Evolutionary conservation across 495 filamentous ascomycete species (phyloP).

Genomic region (Lophium mytilinum): DNA sequence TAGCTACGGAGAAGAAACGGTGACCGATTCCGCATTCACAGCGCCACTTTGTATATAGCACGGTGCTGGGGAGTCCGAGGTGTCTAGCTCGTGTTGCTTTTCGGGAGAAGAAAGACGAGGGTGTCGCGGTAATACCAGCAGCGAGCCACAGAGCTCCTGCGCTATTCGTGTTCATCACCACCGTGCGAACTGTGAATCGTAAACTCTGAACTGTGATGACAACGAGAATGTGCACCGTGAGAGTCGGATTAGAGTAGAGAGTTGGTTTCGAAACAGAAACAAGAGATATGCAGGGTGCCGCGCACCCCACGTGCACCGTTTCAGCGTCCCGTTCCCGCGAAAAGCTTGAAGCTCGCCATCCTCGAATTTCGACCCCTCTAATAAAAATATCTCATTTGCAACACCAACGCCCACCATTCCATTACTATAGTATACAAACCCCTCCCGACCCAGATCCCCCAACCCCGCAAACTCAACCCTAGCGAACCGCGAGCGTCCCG

Average conservation of each 20-base stretch:
- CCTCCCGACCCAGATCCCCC: not conserved
- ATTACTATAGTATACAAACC: not conserved
- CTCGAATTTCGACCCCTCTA: too few relatives aligned
- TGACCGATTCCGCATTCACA: constrained; percentile 19
- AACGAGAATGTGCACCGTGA: too few relatives aligned
- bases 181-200: not conserved
- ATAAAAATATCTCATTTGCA: not conserved
- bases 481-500: not conserved
- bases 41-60: constrained; percentile 17
- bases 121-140: not conserved
- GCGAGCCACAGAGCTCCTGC: not conserved
- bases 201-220: too few relatives aligned
- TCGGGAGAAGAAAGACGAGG: not conserved
- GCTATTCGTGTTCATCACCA: not conserved
- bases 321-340: not conserved
- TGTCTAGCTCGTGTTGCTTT: not conserved
- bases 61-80: constrained; percentile 11
- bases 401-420: too few relatives aligned
- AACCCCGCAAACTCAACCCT: not conserved
- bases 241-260: too few relatives aligned
- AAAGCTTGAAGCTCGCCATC: too few relatives aligned
- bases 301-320: not conserved
- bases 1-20: not conserved
- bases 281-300: too few relatives aligned
- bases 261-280: too few relatives aligned